phyloP scores from a whole-genome alignment of 805 yeast species.

The Blastobotrys parvus region DNA sequence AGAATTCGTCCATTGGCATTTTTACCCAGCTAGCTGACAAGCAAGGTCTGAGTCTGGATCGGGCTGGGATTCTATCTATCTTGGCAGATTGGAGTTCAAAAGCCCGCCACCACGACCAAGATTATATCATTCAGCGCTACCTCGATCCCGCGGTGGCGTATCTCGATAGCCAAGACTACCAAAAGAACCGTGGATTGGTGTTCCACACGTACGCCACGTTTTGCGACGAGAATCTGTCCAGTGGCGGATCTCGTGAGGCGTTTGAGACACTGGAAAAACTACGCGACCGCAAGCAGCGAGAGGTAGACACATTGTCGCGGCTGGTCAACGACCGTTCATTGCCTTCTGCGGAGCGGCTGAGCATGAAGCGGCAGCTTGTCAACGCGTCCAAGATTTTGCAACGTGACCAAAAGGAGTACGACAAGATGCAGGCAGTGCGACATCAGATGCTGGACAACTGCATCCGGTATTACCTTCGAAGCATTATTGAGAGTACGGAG shows the following conservation, averaged over 20 bases:
- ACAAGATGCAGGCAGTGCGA: constrained; percentile 31
- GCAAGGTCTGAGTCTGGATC: not conserved
- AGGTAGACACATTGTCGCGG: not conserved
- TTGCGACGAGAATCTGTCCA: constrained; percentile 49
- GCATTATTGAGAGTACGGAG: constrained; percentile 38
- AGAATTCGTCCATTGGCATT: constrained; percentile 47
- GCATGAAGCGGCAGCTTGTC: not conserved
- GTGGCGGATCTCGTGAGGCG: not conserved
- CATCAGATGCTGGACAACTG: constrained; percentile 44
- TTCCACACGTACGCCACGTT: constrained; percentile 61
- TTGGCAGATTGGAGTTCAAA: constrained; percentile 59
- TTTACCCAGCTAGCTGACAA: constrained; percentile 31
- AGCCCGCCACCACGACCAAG: constrained; percentile 61
- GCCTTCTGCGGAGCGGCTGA: not conserved
- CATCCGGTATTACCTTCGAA: constrained; percentile 47
- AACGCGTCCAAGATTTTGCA: constrained; percentile 10
- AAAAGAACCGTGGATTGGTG: constrained; percentile 33
- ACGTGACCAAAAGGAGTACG: constrained; percentile 32
- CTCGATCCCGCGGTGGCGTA: constrained; percentile 39
- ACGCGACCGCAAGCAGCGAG: constrained; percentile 1
- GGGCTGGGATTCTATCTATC: not conserved
- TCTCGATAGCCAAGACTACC: constrained; percentile 12
- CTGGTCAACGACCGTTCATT: constrained; percentile 3
- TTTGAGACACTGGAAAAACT: not conserved
- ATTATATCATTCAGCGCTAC: constrained; percentile 47